Evolutionary conservation across 176 grass and related monocot genomes (phyloP), one percentile per base, ranked within the genome.

Genomic region (Stipa capillata): DNA sequence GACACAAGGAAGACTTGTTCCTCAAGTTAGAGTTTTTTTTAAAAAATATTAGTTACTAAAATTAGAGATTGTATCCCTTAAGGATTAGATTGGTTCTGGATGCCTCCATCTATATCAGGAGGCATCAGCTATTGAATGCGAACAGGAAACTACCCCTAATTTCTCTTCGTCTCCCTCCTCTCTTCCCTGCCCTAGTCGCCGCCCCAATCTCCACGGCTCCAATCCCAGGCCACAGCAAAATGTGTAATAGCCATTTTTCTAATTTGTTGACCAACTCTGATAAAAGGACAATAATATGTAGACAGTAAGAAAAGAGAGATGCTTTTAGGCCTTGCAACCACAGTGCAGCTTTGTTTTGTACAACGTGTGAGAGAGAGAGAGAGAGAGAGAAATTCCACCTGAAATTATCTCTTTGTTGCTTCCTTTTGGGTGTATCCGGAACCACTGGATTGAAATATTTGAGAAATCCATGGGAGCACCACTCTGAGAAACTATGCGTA

Each of bases 381-480:
- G 21, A 76, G 35, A 71, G 52, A 63, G 17, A 60, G 63, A 42
- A n/a, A 43, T 24, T 53, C 16, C 86, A 97, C 93, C 93, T 88
- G 93, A 90, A 90, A 97, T 97, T 27, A 90, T 80, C 84, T 97
- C 93, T 79, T 87, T 97, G 65, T 88, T 97, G 83, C 45, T 87
- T 76, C 69, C 93, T 73, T 83, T 86, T 55, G 93, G 84, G 39
- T 87, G 87, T 83, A 97, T 76, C 51, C 93, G 85, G 57, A 92
- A 97, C 93, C 93, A 97, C 31, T 92, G 90, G 50, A 92, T 85
- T 71, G 87, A 86, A 82, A 63, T 88, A 48, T 88, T 90, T 29
- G 87, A 85, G 12, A 96, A 81, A 81, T 92, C 90, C 57, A 80
- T 86, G 45, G 72, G 34, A 63, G 50, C 63, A 70, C 73, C 68